A percentile compares a stretch with the other conserved stretches of the same genome.
Conservation (phyloP, 305 asterid genomes). For the Fraxinus velutina region DNA sequence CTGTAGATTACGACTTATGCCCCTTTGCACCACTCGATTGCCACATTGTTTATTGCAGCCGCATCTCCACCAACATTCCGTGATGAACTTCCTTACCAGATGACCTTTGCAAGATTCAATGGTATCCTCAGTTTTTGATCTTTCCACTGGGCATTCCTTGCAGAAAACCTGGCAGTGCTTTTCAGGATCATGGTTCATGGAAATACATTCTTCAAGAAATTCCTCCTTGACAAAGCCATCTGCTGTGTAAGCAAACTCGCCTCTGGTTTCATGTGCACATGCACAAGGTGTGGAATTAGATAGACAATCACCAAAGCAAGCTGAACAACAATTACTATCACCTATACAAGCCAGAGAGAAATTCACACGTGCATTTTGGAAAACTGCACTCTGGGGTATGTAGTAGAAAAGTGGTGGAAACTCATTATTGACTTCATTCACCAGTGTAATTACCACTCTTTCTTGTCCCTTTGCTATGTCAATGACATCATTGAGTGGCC, state of each 20-base stretch:
- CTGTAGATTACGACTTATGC: slow-evolving; percentile 60
- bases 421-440: slow-evolving; percentile 56
- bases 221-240: slow-evolving; percentile 61
- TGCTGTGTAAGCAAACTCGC: slow-evolving; percentile 53
- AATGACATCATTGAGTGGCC: slow-evolving; percentile 24
- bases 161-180: slow-evolving; percentile 54
- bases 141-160: slow-evolving; percentile 61
- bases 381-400: slow-evolving; percentile 53
- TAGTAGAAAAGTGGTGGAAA: slow-evolving; percentile 48
- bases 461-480: slow-evolving; percentile 72
- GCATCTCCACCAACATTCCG: slow-evolving; percentile 75
- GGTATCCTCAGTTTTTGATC: slow-evolving; percentile 43
- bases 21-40: slow-evolving; percentile 77
- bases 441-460: slow-evolving; percentile 37
- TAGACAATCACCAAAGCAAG: slow-evolving; percentile 62
- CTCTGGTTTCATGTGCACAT: slow-evolving; percentile 49
- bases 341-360: slow-evolving; percentile 51
- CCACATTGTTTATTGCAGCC: slow-evolving; percentile 66
- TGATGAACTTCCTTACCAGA: slow-evolving; percentile 55
- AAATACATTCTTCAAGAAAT: slow-evolving; percentile 49
- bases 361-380: slow-evolving; percentile 50
- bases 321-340: slow-evolving; percentile 43
- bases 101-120: slow-evolving; percentile 72
- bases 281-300: slow-evolving; percentile 47
- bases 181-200: slow-evolving; percentile 56